Evolutionary conservation across 148 eudicot species (phyloP).

Genomic region (Camellia granthamiana): DNA sequence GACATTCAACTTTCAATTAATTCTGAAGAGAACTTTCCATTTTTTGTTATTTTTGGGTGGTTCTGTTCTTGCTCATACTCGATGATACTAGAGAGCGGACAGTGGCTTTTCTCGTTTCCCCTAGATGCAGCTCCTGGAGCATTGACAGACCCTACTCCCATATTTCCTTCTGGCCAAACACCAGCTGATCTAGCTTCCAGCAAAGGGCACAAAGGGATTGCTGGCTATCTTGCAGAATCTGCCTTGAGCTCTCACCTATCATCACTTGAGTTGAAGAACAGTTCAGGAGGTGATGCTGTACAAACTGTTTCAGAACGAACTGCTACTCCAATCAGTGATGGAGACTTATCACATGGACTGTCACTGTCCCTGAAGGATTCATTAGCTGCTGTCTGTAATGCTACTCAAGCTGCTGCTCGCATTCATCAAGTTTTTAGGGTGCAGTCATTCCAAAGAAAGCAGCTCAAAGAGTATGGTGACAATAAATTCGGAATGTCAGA

Average conservation of each 20-base stretch:
- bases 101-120: constrained; percentile 60
- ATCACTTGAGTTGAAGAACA: constrained; percentile 47
- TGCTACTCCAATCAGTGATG: constrained; percentile 47
- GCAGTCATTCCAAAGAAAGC: constrained; percentile 80
- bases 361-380: constrained; percentile 78
- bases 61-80: constrained; percentile 10
- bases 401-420: constrained; percentile 85
- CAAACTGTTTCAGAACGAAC: constrained; percentile 47
- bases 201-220: constrained; percentile 77
- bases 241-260: constrained; percentile 62
- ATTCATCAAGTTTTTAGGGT: constrained; percentile 79
- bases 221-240: constrained; percentile 75
- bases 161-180: constrained; percentile 61
- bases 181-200: constrained; percentile 75
- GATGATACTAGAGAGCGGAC: constrained; percentile 54
- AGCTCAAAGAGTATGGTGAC: constrained; percentile 40
- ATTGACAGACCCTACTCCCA: constrained; percentile 72
- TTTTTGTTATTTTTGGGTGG: constrained; percentile 11
- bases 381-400: constrained; percentile 79
- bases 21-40: not conserved
- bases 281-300: constrained; percentile 30
- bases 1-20: not conserved
- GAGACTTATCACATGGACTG: constrained; percentile 47
- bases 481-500: constrained; percentile 41
- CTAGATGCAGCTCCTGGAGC: constrained; percentile 66